Conservation (phyloP, 2,329 filamentous ascomycete species). For the Neofusicoccum laricinum region DNA sequence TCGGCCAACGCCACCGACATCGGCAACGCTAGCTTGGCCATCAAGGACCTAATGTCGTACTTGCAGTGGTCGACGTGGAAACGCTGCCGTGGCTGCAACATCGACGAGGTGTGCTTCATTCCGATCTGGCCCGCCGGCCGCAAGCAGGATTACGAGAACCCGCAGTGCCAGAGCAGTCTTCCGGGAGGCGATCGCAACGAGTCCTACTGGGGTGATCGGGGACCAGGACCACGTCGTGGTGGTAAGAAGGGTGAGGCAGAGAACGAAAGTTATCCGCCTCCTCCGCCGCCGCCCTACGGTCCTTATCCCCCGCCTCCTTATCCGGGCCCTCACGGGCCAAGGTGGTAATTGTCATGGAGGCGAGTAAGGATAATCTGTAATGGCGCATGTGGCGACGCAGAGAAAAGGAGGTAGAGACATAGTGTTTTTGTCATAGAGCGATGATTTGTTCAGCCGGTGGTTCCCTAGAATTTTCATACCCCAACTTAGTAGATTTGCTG, state of each 20-base stretch:
- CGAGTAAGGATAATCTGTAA: neutral
- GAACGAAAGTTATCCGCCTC: slow-evolving; percentile 5
- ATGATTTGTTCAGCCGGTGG: neutral
- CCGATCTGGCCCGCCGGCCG: slow-evolving; percentile 63
- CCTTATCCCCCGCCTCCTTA: neutral
- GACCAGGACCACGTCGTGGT: neutral
- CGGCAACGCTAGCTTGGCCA: slow-evolving; percentile 26
- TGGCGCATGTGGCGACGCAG: neutral
- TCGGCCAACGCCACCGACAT: slow-evolving; percentile 18
- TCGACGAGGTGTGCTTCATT: slow-evolving; percentile 58
- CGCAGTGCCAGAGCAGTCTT: slow-evolving; percentile 36
- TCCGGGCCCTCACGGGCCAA: neutral
- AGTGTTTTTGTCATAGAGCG: too few species aligned
- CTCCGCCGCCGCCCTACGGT: neutral
- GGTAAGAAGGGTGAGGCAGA: neutral
- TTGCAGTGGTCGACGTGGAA: slow-evolving; percentile 62
- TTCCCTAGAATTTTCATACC: neutral
- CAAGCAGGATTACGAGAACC: slow-evolving; percentile 52
- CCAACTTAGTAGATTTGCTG: neutral
- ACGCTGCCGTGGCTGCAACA: slow-evolving; percentile 51
- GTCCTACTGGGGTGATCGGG: slow-evolving; percentile 10
- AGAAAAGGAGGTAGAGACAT: neutral
- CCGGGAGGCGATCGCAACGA: neutral
- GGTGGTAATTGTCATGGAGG: neutral
- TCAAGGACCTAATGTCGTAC: slow-evolving; percentile 46